Percentiles rank a stretch among this genome's conserved stretches.
phyloP scores from a whole-genome alignment of 2,329 filamentous ascomycete species.

The Elsinoe fawcettii region DNA sequence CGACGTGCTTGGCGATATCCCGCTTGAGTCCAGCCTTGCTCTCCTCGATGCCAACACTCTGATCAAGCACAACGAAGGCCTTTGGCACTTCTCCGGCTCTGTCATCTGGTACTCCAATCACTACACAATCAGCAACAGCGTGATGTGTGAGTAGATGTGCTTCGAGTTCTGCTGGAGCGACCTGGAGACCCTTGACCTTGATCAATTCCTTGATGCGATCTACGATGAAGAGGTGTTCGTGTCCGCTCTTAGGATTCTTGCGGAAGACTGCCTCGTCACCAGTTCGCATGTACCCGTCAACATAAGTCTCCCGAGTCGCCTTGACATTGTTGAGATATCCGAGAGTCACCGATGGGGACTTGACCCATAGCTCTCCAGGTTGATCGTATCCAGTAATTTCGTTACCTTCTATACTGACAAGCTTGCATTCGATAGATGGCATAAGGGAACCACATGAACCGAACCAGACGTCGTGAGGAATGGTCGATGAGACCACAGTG shows the following conservation, averaged over 20 bases:
- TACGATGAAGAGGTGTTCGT: slow-evolving; percentile 77
- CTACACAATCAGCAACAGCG: slow-evolving; percentile 67
- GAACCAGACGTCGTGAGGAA: slow-evolving; percentile 56
- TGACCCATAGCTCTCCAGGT: slow-evolving; percentile 73
- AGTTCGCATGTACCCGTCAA: slow-evolving; percentile 58
- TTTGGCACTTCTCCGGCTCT: slow-evolving; percentile 55
- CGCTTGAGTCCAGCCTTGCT: slow-evolving; percentile 42
- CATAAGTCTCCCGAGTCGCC: slow-evolving; percentile 70
- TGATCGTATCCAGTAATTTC: slow-evolving; percentile 65
- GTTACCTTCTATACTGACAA: slow-evolving; percentile 59
- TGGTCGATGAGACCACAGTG: slow-evolving; percentile 59
- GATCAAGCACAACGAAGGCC: slow-evolving; percentile 54
- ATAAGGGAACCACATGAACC: slow-evolving; percentile 66
- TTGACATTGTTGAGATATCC: slow-evolving; percentile 84
- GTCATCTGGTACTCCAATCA: slow-evolving; percentile 64
- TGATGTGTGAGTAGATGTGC: slow-evolving; percentile 69
- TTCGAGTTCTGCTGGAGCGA: slow-evolving; percentile 76
- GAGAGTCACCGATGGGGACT: slow-evolving; percentile 66
- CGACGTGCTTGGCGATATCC: slow-evolving; percentile 51
- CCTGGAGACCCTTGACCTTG: slow-evolving; percentile 75
- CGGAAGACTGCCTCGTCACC: slow-evolving; percentile 74
- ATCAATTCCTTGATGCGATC: slow-evolving; percentile 75
- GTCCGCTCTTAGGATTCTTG: slow-evolving; percentile 50
- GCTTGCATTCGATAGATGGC: slow-evolving; percentile 55
- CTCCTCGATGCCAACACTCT: slow-evolving; percentile 45